Conservation (phyloP, 1,284 basidiomycete species). For the Mycena sp. region DNA sequence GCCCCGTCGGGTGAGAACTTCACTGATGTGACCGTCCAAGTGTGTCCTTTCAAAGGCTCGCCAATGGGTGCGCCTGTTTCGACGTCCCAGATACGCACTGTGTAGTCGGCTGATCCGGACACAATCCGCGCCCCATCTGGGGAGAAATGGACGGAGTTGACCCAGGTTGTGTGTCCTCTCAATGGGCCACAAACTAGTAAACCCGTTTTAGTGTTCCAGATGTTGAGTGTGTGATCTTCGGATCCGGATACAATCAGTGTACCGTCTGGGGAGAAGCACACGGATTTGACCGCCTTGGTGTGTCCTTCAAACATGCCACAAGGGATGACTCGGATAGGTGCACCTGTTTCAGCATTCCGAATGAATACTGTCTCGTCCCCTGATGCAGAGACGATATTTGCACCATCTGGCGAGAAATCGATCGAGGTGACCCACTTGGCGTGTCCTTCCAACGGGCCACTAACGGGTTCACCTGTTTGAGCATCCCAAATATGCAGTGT, state of each 20-base stretch:
- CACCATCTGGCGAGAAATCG: conserved; percentile 19
- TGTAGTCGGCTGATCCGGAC: conserved; percentile 17
- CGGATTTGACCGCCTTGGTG: neutral
- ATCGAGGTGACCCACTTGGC: neutral
- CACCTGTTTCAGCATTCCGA: conserved; percentile 13
- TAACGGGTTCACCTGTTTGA: neutral
- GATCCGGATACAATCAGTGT: conserved; percentile 18
- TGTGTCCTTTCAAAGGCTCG: neutral
- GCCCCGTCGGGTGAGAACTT: conserved; percentile 34
- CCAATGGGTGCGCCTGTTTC: neutral
- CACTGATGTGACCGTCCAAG: conserved; percentile 12
- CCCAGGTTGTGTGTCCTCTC: neutral
- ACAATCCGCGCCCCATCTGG: conserved; percentile 30
- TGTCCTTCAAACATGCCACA: neutral
- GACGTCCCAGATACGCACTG: conserved; percentile 11
- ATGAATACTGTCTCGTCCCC: conserved; percentile 10
- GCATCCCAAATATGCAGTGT: conserved; percentile 4
- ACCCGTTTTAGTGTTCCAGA: conserved; percentile 15
- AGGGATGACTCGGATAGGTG: neutral
- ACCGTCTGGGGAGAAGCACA: conserved; percentile 18
- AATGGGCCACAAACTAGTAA: neutral
- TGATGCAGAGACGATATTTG: conserved; percentile 14
- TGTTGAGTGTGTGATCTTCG: conserved; percentile 5
- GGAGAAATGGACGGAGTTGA: conserved; percentile 29
- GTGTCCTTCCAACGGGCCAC: neutral